Evolutionary conservation across 2,329 filamentous ascomycete species (phyloP), one percentile per base, ranked within the genome.

Genomic region (Talaromyces pinophilus): DNA sequence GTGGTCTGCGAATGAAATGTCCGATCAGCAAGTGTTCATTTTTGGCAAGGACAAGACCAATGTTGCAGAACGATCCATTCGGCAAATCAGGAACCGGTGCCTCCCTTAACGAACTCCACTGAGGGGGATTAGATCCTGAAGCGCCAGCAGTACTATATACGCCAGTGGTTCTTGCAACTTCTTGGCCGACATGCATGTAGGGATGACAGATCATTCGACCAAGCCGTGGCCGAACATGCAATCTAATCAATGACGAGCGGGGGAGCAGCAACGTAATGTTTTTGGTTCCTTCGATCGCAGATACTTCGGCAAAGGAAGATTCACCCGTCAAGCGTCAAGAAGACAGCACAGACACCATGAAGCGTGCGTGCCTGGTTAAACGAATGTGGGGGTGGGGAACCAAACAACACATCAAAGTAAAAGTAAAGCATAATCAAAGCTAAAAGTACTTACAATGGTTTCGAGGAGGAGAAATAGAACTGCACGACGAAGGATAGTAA

Each of bases 401-500:
- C 52, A 55, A 38, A 25, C 33, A 35, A 55, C 17, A n/a, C 50
- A 19, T 11, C 11, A 40, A 33, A 17, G n/a, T 33, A 22, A 38
- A 50, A 50, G 44, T 15, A 46, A 33, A 60, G 19, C 33, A 57
- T 5, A 60, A 28, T 19, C 46, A 25, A 48, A 57, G 15, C 40
- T 2, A 59, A 54, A 40, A 3, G 15, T 7, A 63, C 65, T 67
- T 54, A 67, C 65, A 59, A 40, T 40, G 48, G 61, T 35, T 40
- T 30, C 65, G 65, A 22, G 65, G 65, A 57, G 65, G 61, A 11
- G 61, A 67, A n/a, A 60, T 52, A 40, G 65, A 67, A 28, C 60
- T 59, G 54, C 60, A 67, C 22, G 65, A 67, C 11, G 65, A 63
- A 38, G 65, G 65, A 67, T 67, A 67, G 22, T 59, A 40, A 6